phyloP scores from a whole-genome alignment of 2,329 filamentous ascomycete species.

The Pseudogymnoascus sp. region DNA sequence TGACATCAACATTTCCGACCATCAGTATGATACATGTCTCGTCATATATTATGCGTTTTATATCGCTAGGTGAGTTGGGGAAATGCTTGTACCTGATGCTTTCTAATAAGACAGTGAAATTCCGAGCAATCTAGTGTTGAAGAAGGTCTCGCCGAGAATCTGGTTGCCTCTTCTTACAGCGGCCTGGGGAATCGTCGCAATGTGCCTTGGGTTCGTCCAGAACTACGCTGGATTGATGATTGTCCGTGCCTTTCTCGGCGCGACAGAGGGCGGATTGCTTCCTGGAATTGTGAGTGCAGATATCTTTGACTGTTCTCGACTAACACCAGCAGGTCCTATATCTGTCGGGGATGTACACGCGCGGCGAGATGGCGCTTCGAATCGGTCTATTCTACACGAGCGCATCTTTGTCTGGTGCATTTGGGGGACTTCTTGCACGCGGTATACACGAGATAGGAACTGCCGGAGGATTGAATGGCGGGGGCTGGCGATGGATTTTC shows the following conservation, averaged over 20 bases:
- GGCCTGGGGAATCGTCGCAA: constrained; percentile 59
- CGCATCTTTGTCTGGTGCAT: constrained; percentile 51
- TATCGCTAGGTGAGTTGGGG: constrained; percentile 40
- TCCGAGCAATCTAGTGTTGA: constrained; percentile 49
- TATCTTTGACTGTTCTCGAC: constrained; percentile 8
- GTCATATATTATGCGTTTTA: constrained; percentile 59
- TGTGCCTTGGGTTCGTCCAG: constrained; percentile 44
- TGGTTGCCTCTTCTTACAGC: constrained; percentile 58
- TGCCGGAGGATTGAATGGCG: constrained; percentile 32
- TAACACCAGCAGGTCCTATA: constrained; percentile 44
- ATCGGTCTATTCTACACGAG: constrained; percentile 63
- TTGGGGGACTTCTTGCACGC: constrained; percentile 48
- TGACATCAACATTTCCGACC: constrained; percentile 48
- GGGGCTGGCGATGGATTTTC: constrained; percentile 43
- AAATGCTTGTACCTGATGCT: neutral
- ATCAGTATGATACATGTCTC: constrained; percentile 56
- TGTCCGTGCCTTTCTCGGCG: constrained; percentile 52
- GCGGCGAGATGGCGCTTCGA: constrained; percentile 40
- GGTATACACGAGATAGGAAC: constrained; percentile 52
- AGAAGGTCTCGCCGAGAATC: constrained; percentile 42
- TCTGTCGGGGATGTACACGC: constrained; percentile 51
- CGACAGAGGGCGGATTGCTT: constrained; percentile 56
- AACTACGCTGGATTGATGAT: constrained; percentile 45
- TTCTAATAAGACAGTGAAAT: neutral
- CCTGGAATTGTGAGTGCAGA: constrained; percentile 50